Base-by-base conservation (phyloP, 148 eudicot genomes). In the Vaccinium macrocarpon region DNA sequence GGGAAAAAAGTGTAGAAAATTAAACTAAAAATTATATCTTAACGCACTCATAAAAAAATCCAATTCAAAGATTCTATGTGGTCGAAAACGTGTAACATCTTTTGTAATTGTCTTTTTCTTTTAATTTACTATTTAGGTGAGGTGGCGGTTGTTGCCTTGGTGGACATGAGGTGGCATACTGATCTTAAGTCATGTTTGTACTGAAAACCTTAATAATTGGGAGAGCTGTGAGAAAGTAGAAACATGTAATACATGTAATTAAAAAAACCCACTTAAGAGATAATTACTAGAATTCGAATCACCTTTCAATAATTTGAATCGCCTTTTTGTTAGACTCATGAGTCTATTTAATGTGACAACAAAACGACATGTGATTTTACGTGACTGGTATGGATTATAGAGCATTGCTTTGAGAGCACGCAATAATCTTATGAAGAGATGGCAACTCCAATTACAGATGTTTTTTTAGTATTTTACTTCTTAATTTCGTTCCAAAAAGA, bases 81-180 rank as follows among this genome's bases (percentile, higher is more conserved):
- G 66, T 19, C 25, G 32, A 29, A 42, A 49, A 21, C 8, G 48
- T 50, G 16, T 2, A 52, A 78, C 42, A 29, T 15, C 0, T 52
- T 6, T 52, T 78, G 46, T 42, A 42, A 42, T 42, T 42, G 46
- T 25, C 9, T 53, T 13, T 52, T 52, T n/a, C 7, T 23, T 5
- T 51, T 4, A 25, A 7, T 48, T 16, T 23, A 25, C 7, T 48
- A 15, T 38, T 27, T 25, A 25, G 57, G 2, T 14, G 83, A 64
- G 42, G 52, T 42, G 82, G 16, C 29, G 13, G 1, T 61, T 1
- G 72, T 61, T 64, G 56, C n/a, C 32, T 46, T 8, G 55, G 21
- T 79, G 83, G 81, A 35, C 3, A 64, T 87, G 88, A 88, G 35
- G 84, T 86, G 93, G 84, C 89, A 70, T 87, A 16, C 84, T 84